These are phyloP conservation scores for Fusarium sterilihyphosum DNA, from an alignment of 2,329 filamentous ascomycete genomes.

Conservation along the genomic window DNA sequence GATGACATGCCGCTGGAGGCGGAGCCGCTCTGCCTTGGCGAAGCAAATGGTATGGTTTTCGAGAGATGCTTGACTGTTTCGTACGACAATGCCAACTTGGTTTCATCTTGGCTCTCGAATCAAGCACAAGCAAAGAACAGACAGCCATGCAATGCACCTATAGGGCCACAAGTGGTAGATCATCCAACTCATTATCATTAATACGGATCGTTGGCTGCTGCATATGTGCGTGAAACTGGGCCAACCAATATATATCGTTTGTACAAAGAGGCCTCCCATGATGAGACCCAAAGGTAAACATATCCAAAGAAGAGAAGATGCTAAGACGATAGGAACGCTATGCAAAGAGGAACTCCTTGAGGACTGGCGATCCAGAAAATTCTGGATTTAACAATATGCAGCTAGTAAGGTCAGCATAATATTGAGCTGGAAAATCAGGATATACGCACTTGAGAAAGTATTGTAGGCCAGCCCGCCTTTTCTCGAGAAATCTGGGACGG, in stretches of 20 bases:
- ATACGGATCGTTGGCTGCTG: constrained; percentile 19
- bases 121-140: background rate
- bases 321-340: constrained; percentile 45
- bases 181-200: constrained; percentile 45
- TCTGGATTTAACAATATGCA: constrained; percentile 93
- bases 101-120: background rate
- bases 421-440: too few species aligned
- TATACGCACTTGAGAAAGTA: constrained; percentile 88
- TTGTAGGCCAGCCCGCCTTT: constrained; percentile 80
- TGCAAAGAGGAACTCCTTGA: constrained; percentile 89
- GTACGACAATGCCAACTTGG: constrained; percentile 6
- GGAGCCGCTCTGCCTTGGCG: constrained; percentile 17
- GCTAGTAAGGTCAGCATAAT: constrained; percentile 56
- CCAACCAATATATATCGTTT: constrained; percentile 32
- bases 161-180: constrained; percentile 5
- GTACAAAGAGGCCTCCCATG: constrained; percentile 35
- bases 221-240: constrained; percentile 26
- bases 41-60: background rate
- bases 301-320: constrained; percentile 36
- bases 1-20: constrained; percentile 2
- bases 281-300: constrained; percentile 26
- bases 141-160: background rate
- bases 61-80: background rate
- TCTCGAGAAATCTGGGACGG: constrained; percentile 84
- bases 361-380: constrained; percentile 88